Base-by-base conservation (phyloP, 225 moss, liverwort and hornwort species). In the Marchantia polymorpha region DNA sequence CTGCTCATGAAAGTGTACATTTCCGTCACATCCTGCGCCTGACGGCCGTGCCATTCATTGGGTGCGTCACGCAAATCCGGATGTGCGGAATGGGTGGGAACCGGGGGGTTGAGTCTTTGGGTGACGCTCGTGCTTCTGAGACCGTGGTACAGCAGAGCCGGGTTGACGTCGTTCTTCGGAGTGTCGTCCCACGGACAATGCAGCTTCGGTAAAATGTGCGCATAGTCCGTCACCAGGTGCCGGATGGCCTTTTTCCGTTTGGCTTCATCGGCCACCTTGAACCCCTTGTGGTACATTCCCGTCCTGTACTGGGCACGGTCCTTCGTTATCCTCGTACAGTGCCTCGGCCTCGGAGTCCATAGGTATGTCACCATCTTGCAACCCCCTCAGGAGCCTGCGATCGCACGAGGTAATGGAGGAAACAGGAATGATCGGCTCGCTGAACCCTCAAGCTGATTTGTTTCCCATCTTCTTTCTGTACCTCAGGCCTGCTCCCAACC, bases 171-270 rank as follows among this genome's bases (percentile, higher is more conserved):
- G 19, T 80, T 84, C 54, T 82, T 80, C 0, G 73, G 77, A 3
- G 68, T 79, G 8, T 84, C 82, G 53, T 87, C 84, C 87, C 87
- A 87, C 0, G 87, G 87, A 52, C 87, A 87, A 51, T 84, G 84
- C 29, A 87, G n/a, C 54, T 80, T 84, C 9, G 87, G 87, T 58
- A 84, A 52, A 51, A 74, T 61, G 50, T 87, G 87, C 0, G 84
- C 39, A 56, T 87, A 87, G 69, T 87, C 87, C 23, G 79, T 60
- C 10, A 87, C 69, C 15, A 82, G 23, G 31, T 87, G 87, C 52
- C 65, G 48, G 8, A 84, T 73, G 19, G 77, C 84, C 12, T 48
- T 76, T 11, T 52, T 80, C 31, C 52, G 17, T 46, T 82, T 84
- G 54, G 69, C 51, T 10, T 61, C 52, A 64, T 80, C 68, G 8